phyloP scores from a whole-genome alignment of 2,329 filamentous ascomycete genomes.

The Pseudogymnoascus sp. region DNA sequence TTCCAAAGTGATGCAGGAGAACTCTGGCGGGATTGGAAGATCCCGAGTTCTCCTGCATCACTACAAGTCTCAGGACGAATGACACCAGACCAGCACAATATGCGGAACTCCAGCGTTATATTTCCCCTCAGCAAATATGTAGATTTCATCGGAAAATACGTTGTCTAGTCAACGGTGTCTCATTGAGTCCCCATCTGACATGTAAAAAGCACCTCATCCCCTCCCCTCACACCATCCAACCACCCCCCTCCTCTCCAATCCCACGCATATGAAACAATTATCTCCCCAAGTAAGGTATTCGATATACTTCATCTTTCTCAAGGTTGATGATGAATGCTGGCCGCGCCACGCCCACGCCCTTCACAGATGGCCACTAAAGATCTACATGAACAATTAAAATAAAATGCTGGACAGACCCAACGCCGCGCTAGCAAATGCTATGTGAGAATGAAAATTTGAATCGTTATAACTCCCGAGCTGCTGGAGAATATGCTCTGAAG shows the following conservation, averaged over 20 bases:
- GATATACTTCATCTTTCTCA: slow-evolving; percentile 3
- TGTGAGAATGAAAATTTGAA: slow-evolving; percentile 6
- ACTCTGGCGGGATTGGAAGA: background rate
- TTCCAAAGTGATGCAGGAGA: background rate
- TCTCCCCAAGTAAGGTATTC: slow-evolving; percentile 3
- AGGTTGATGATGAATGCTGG: slow-evolving; percentile 4
- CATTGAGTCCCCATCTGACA: slow-evolving; percentile 14
- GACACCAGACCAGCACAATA: background rate
- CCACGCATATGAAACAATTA: slow-evolving; percentile 5
- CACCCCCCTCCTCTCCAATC: background rate
- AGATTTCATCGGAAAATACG: slow-evolving; percentile 4
- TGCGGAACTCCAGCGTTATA: background rate
- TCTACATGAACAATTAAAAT: slow-evolving; percentile 6
- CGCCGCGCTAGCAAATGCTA: slow-evolving; percentile 9
- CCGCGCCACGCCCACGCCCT: background rate
- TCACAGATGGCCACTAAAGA: background rate
- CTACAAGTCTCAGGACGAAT: background rate
- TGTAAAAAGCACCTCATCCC: slow-evolving; percentile 3
- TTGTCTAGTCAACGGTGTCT: background rate
- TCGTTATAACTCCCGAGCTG: background rate
- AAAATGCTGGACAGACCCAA: slow-evolving; percentile 7
- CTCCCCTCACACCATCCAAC: slow-evolving; percentile 3
- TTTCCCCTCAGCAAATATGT: background rate
- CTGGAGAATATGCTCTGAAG: background rate
- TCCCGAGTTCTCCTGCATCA: background rate